Conservation (phyloP, 192 early-diverging fungal species). For the Entomortierella chlamydospora region DNA sequence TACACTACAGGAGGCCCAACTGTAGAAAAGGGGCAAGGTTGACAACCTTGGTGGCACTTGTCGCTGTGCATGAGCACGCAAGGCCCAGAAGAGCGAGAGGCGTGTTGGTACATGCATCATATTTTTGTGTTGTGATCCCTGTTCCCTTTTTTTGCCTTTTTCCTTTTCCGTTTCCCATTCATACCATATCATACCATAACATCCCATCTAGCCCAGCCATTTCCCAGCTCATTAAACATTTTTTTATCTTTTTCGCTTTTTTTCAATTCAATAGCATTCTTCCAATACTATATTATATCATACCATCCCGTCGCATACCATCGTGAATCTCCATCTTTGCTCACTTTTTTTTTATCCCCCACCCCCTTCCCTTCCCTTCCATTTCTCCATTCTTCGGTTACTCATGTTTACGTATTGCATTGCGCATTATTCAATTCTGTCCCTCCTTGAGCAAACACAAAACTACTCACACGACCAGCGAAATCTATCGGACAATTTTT, state of each 20-base stretch:
- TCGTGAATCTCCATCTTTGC: background rate
- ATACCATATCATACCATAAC: conserved; percentile 13
- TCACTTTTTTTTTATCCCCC: too few relatives aligned
- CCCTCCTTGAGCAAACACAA: too few relatives aligned
- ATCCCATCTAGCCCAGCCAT: conserved; percentile 1
- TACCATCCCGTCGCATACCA: conserved; percentile 18
- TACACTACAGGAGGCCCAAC: conserved; percentile 8
- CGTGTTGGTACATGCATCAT: conserved; percentile 11
- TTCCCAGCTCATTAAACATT: conserved; percentile 16
- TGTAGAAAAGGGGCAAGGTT: background rate
- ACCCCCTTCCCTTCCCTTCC: too few relatives aligned
- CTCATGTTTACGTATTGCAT: too few relatives aligned
- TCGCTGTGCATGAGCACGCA: conserved; percentile 24
- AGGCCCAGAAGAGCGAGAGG: background rate
- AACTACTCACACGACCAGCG: too few relatives aligned
- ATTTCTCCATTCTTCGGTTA: too few relatives aligned
- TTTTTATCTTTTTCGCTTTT: background rate
- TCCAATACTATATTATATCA: conserved; percentile 9
- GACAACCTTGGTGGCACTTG: conserved; percentile 12
- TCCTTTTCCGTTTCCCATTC: conserved; percentile 16
- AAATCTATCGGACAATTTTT: too few relatives aligned
- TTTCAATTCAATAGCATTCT: background rate
- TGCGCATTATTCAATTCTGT: too few relatives aligned
- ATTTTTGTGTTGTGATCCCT: background rate
- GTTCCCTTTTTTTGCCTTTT: too few relatives aligned